Conservation (phyloP, 306 rosid genomes). For the Senna tora region DNA sequence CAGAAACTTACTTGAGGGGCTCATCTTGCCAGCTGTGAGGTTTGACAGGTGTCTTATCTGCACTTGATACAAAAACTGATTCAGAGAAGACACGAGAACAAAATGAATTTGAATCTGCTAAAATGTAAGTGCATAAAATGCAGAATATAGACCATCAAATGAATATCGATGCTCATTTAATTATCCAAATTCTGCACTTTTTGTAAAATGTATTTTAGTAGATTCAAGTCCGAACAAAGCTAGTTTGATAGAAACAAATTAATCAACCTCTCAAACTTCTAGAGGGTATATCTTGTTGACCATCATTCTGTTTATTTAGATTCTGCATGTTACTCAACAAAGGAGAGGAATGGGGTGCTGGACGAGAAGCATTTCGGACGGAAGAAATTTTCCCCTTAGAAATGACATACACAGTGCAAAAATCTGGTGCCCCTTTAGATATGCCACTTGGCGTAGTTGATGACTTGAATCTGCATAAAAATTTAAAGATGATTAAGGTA, state of each 20-base stretch:
- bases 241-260: slow-evolving; percentile 31
- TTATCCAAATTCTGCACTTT: no score
- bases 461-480: slow-evolving; percentile 66
- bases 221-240: no score
- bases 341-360: slow-evolving; percentile 72
- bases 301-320: slow-evolving; percentile 31
- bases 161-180: no score
- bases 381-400: slow-evolving; percentile 84
- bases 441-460: slow-evolving; percentile 60
- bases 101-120: no score
- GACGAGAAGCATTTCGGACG: slow-evolving; percentile 59
- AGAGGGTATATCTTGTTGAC: slow-evolving; percentile 43
- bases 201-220: no score
- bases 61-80: not conserved
- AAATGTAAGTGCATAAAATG: no score
- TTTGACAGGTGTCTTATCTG: slow-evolving; percentile 60
- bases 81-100: not conserved
- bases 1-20: slow-evolving; percentile 47
- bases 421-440: slow-evolving; percentile 79
- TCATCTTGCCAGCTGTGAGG: slow-evolving; percentile 65
- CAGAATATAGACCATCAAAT: no score
- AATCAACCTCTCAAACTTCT: slow-evolving; percentile 55
- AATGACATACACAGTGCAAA: slow-evolving; percentile 74
- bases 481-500: not conserved
- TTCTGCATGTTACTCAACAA: slow-evolving; percentile 47